Percentiles rank a stretch among this genome's conserved stretches.
Conservation (phyloP, 1,284 basidiomycete species). For the Phenoliferia sp. region DNA sequence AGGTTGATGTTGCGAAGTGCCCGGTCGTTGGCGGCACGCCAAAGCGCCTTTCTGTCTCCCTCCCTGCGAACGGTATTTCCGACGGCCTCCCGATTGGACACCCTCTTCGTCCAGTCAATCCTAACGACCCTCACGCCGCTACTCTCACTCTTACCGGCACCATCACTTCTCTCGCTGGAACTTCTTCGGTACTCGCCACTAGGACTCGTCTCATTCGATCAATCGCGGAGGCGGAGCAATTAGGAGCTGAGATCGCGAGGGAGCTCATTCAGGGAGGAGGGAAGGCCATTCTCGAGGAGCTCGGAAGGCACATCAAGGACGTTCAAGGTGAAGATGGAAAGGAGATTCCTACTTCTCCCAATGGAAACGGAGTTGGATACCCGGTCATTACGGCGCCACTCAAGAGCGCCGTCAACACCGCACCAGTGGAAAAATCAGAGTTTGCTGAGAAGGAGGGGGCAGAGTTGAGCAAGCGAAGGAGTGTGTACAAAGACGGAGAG, state of each 20-base stretch:
- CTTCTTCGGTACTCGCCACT: conserved; percentile 62
- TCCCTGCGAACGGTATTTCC: not conserved
- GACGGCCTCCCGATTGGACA: conserved; percentile 2
- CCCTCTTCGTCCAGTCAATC: not conserved
- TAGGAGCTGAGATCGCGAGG: conserved; percentile 63
- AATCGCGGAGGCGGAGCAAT: conserved; percentile 58
- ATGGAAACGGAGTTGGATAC: not conserved
- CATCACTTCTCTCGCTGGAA: conserved; percentile 72
- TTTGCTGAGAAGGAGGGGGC: not conserved
- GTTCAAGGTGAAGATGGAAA: conserved; percentile 11
- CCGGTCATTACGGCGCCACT: not conserved
- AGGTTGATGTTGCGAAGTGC: conserved; percentile 7
- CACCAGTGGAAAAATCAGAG: not conserved
- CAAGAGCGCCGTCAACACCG: not conserved
- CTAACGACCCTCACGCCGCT: conserved; percentile 36
- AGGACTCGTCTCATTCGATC: conserved; percentile 54
- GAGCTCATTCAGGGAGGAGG: conserved; percentile 65
- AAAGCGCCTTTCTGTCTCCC: not conserved
- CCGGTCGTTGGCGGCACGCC: conserved; percentile 8
- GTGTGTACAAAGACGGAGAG: conserved; percentile 26
- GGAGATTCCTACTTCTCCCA: conserved; percentile 9
- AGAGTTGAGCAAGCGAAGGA: conserved; percentile 6
- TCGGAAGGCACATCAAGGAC: conserved; percentile 61
- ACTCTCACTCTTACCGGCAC: conserved; percentile 65
- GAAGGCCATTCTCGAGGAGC: conserved; percentile 68